These are phyloP conservation scores for Ephemerocybe angulata DNA, from an alignment of 768 basidiomycete genomes.

Conservation along the genomic window DNA sequence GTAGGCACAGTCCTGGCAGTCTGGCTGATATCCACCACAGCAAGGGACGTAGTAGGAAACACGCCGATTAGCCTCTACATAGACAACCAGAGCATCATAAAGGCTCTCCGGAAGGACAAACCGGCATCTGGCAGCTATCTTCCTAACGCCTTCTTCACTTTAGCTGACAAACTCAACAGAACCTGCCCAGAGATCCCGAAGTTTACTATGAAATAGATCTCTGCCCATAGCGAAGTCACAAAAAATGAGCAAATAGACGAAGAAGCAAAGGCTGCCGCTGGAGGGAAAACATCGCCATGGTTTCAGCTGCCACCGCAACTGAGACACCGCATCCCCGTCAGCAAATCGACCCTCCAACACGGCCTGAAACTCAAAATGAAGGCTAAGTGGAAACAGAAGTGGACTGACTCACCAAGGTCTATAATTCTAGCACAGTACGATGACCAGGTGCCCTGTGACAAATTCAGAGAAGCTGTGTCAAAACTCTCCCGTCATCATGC, in stretches of 20 bases:
- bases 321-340: neutral
- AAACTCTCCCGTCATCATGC: too few relatives aligned
- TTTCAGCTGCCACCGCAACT: neutral
- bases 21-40: slow-evolving; percentile 8
- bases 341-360: neutral
- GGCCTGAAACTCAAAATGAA: neutral
- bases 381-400: neutral
- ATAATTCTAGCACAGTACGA: too few relatives aligned
- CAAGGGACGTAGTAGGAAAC: neutral
- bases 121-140: neutral
- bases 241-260: slow-evolving; percentile 14
- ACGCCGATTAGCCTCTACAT: neutral
- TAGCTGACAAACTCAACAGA: neutral
- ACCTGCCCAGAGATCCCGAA: neutral
- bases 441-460: too few relatives aligned
- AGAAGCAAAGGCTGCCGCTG: slow-evolving; percentile 13
- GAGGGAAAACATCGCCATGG: neutral
- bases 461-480: too few relatives aligned
- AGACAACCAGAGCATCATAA: slow-evolving; percentile 5
- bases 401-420: neutral
- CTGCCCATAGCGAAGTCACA: slow-evolving; percentile 10
- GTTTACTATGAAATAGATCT: slow-evolving; percentile 9
- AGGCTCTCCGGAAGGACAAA: neutral
- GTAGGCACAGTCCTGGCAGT: slow-evolving; percentile 18
- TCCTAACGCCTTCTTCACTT: neutral